Evolutionary conservation across 805 yeast species (phyloP).

Genomic region (Cyberlindnera suaveolens): DNA sequence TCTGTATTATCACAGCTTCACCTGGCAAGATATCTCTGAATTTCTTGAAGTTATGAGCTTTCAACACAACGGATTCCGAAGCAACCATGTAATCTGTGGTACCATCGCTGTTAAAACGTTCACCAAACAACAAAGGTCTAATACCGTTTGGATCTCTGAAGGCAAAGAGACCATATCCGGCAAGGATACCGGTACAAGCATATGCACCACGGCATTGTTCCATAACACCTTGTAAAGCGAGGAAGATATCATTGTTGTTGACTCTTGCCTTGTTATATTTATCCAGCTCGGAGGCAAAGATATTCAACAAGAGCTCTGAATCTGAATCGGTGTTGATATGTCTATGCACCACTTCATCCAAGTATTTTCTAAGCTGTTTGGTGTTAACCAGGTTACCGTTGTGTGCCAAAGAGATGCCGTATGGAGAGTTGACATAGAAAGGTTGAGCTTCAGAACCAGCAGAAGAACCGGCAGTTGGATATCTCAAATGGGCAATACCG

Average conservation of each 20-base stretch:
- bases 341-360: constrained; percentile 93
- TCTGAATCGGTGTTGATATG: constrained; percentile 97
- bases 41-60: constrained; percentile 79
- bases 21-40: constrained; percentile 89
- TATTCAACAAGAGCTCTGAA: constrained; percentile 82
- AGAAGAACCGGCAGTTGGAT: constrained; percentile 96
- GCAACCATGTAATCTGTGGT: constrained; percentile 87
- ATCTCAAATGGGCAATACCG: constrained; percentile 93
- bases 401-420: constrained; percentile 85
- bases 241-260: constrained; percentile 81
- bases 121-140: constrained; percentile 85
- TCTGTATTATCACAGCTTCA: constrained; percentile 91
- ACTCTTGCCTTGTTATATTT: constrained; percentile 90
- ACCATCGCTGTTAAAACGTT: constrained; percentile 65
- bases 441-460: constrained; percentile 98
- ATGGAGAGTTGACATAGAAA: constrained; percentile 94
- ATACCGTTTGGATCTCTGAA: constrained; percentile 97
- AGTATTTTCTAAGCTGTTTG: constrained; percentile 61
- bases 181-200: constrained; percentile 91
- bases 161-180: constrained; percentile 93
- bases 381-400: constrained; percentile 95
- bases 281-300: constrained; percentile 88
- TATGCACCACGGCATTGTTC: constrained; percentile 89
- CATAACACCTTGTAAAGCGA: constrained; percentile 80
- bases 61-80: constrained; percentile 89